phyloP scores from a whole-genome alignment of 805 yeast genomes.

The Groenewaldozyma salmanticensis region DNA sequence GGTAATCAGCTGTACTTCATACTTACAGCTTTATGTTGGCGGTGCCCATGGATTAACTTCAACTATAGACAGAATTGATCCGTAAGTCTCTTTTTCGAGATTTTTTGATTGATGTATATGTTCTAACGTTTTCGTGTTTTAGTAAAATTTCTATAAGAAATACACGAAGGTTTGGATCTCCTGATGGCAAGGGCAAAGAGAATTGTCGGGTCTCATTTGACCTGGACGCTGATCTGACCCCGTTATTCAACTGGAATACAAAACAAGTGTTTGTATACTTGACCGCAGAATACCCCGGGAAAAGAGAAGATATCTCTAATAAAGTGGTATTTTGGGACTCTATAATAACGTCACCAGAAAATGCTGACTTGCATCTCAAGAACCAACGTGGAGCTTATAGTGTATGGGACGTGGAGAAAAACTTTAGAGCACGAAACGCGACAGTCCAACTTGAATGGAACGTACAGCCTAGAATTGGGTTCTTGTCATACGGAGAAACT shows the following conservation, averaged over 20 bases:
- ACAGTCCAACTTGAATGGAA: conserved; percentile 74
- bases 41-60: conserved; percentile 19
- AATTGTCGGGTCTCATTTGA: conserved; percentile 66
- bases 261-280: conserved; percentile 90
- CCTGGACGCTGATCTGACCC: conserved; percentile 58
- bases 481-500: conserved; percentile 58
- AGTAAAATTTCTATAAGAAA: conserved; percentile 27
- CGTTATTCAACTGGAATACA: conserved; percentile 92
- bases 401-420: conserved; percentile 73
- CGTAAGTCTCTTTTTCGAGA: conserved; percentile 6
- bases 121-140: neutral
- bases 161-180: conserved; percentile 60
- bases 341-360: conserved; percentile 50
- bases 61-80: conserved; percentile 13
- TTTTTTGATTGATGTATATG: neutral
- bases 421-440: conserved; percentile 48
- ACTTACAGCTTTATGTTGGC: conserved; percentile 18
- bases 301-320: conserved; percentile 31
- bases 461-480: conserved; percentile 85
- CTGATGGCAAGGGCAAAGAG: conserved; percentile 60
- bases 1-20: conserved; percentile 21
- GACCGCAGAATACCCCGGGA: conserved; percentile 71
- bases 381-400: conserved; percentile 64
- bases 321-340: conserved; percentile 87
- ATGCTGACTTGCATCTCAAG: conserved; percentile 46